Evolutionary conservation across 2,329 filamentous ascomycete species (phyloP).

Genomic region (Chaetothyriales sp.): DNA sequence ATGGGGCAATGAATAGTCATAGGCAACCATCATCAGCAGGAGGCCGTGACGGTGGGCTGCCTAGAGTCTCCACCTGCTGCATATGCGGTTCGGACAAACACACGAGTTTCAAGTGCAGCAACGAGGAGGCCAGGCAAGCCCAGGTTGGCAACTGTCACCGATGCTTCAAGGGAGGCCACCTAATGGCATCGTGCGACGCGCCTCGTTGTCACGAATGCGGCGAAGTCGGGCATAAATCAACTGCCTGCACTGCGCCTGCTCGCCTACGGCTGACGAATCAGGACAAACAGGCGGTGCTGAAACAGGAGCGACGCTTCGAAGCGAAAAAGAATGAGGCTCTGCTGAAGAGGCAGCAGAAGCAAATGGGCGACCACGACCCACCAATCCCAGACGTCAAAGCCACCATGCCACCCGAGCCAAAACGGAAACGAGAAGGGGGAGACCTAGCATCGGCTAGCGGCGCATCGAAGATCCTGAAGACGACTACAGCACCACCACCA

Average conservation of each 20-base stretch:
- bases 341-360: constrained; percentile 28
- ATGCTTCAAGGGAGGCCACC: constrained; percentile 29
- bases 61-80: constrained; percentile 27
- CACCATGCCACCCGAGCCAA: constrained; percentile 9
- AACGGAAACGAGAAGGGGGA: constrained; percentile 14
- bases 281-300: constrained; percentile 24
- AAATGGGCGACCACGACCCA: constrained; percentile 32
- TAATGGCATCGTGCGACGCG: constrained; percentile 25
- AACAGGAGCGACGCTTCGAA: constrained; percentile 26
- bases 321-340: constrained; percentile 23
- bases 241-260: constrained; percentile 22
- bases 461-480: constrained; percentile 4
- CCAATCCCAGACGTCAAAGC: constrained; percentile 27
- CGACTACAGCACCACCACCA: constrained; percentile 3
- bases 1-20: background rate
- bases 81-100: constrained; percentile 35
- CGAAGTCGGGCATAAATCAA: constrained; percentile 27
- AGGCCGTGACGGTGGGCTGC: constrained; percentile 8
- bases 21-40: background rate
- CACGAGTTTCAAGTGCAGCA: constrained; percentile 33
- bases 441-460: constrained; percentile 1
- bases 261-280: constrained; percentile 24
- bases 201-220: constrained; percentile 33
- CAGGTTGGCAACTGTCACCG: constrained; percentile 29
- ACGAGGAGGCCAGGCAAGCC: constrained; percentile 27